phyloP scores from a whole-genome alignment of 2,329 filamentous ascomycete species.

The Cercospora zeina region DNA sequence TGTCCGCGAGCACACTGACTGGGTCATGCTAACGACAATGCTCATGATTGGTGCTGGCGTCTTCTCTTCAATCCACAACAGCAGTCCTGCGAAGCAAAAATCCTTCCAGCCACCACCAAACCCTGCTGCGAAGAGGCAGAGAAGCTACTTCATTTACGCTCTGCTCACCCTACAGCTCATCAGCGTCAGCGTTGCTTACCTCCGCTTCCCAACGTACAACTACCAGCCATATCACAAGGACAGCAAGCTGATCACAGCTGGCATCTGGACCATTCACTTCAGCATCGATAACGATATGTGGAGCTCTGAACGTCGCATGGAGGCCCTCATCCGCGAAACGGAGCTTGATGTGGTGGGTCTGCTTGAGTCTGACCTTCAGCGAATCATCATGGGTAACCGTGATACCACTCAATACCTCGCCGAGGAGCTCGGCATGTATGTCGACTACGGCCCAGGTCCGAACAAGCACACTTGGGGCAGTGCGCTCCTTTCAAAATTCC shows the following conservation, averaged over 20 bases:
- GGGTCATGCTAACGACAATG: constrained; percentile 89
- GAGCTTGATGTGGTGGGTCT: constrained; percentile 97
- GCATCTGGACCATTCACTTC: constrained; percentile 99
- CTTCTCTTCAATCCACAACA: constrained; percentile 62
- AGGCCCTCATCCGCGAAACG: constrained; percentile 70
- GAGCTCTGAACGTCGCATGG: constrained; percentile 90
- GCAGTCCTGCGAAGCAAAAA: constrained; percentile 45
- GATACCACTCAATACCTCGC: constrained; percentile 94
- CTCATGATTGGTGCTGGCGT: constrained; percentile 79
- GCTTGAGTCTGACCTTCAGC: constrained; percentile 87
- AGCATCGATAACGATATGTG: constrained; percentile 98
- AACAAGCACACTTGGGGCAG: constrained; percentile 99
- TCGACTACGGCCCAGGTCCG: constrained; percentile 92
- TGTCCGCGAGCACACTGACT: constrained; percentile 91
- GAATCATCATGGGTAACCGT: constrained; percentile 99
- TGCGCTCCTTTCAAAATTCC: constrained; percentile 92
- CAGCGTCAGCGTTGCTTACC: constrained; percentile 76
- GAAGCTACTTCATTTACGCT: constrained; percentile 69
- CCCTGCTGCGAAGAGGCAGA: constrained; percentile 54
- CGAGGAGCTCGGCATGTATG: constrained; percentile 97
- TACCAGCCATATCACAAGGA: constrained; percentile 87
- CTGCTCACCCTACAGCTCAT: constrained; percentile 76
- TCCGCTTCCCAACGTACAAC: constrained; percentile 89
- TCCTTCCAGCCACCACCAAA: constrained; percentile 43
- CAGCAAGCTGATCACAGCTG: constrained; percentile 83